Evolutionary conservation across 768 basidiomycete genomes (phyloP), one percentile per base, ranked within the genome.

Genomic region (Tubosaeta brunneosetosa): DNA sequence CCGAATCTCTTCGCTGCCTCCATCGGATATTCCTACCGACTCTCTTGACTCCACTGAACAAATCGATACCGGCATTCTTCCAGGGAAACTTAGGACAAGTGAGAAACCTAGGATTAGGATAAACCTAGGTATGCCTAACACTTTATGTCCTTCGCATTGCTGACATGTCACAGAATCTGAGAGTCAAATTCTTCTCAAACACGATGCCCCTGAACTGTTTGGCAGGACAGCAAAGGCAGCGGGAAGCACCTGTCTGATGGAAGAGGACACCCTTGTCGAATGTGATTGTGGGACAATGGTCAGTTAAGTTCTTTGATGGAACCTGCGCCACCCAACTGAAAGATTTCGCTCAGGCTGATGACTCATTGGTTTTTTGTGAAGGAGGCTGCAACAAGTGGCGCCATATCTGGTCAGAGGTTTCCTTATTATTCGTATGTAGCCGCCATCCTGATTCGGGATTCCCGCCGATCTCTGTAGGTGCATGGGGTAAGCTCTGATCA

Each of bases 301-400:
- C 33, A 43, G 47, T 41, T 38, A 16, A 41, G 11, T 29, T 19
- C 31, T 8, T n/a, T 50, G 16, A 50, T 26, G 44, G 48, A 29
- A 43, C 27, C 6, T 26, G 27, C 12, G 42, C 16, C 17, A 6
- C 26, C 29, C 33, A 16, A 16, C 44, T 53, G 27, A 61, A 34
- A 44, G 1, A 31, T 53, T 12, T 38, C 13, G 17, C 45, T 19
- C 41, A 89, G 86, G 61, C 73, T 14, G 82, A 84, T 27, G 85
- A 85, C 55, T 74, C 77, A 22, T 61, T 58, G 27, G 77, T 81
- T 51, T 75, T 80, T 50, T 92, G 89, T 61, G 87, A 91, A 53
- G 83, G 82, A 9, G 80, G 75, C n/a, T 91, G 90, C 66, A 73
- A 73, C 16, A 77, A 73, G 52, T 90, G 88, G 88, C 85, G 79